These are phyloP conservation scores for Oryza glaberrima DNA, from an alignment of 176 grass and related monocot genomes.

Conservation along the genomic window DNA sequence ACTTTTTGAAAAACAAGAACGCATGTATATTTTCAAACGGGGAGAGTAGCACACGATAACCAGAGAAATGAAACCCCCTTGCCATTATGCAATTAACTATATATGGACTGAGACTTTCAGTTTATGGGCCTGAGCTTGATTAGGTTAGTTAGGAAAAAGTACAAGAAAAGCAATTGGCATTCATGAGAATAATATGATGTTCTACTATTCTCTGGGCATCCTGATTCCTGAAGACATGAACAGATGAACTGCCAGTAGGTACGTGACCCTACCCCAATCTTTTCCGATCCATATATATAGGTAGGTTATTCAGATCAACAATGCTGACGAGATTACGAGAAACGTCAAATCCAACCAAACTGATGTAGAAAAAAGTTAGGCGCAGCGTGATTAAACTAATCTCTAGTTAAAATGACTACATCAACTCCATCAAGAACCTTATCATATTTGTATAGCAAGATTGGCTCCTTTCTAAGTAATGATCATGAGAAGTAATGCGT, in stretches of 20 bases:
- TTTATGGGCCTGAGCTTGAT: not conserved
- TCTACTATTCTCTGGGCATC: not conserved
- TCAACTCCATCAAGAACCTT: not conserved
- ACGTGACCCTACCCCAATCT: not conserved
- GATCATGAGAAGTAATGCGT: not conserved
- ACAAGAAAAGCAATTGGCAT: not conserved
- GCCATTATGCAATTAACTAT: not conserved
- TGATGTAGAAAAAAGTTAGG: not conserved
- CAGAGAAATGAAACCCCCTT: not conserved
- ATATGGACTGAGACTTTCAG: not conserved
- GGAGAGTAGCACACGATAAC: not conserved
- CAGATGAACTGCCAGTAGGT: not conserved
- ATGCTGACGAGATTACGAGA: not conserved
- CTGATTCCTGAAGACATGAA: not conserved
- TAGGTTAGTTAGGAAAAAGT: not conserved
- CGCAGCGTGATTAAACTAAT: not conserved
- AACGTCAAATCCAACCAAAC: conserved; percentile 11
- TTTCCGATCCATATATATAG: not conserved
- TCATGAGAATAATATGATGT: not conserved
- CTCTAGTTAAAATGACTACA: not conserved
- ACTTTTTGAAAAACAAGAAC: no score
- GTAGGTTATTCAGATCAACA: not conserved
- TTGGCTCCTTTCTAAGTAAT: not conserved
- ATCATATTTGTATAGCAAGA: not conserved
- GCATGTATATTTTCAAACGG: no score